These are phyloP conservation scores for Alternaria brassicae DNA, from an alignment of 2,329 filamentous ascomycete genomes.

Conservation along the genomic window DNA sequence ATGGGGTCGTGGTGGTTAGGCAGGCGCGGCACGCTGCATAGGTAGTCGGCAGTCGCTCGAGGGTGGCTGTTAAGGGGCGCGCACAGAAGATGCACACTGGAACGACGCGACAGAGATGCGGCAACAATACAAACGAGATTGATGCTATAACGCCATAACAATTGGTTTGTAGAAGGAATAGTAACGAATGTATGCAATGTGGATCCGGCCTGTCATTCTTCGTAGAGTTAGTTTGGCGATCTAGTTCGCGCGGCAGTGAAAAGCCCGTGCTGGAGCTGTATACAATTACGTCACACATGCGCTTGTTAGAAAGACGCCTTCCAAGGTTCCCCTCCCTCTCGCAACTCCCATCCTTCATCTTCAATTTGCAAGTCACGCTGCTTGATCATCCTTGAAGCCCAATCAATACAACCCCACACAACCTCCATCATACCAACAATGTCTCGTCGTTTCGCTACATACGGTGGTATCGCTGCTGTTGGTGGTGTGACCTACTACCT, in stretches of 20 bases:
- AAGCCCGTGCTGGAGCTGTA: conserved; percentile 27
- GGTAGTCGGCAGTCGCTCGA: neutral
- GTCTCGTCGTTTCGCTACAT: conserved; percentile 37
- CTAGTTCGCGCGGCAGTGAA: conserved; percentile 21
- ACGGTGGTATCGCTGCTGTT: conserved; percentile 54
- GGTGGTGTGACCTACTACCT: conserved; percentile 84
- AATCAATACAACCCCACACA: conserved; percentile 7
- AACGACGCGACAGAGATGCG: conserved; percentile 7
- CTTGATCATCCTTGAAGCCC: conserved; percentile 7
- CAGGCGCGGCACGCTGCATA: conserved; percentile 24
- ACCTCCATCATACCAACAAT: conserved; percentile 29
- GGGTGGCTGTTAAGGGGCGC: conserved; percentile 31
- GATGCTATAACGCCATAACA: conserved; percentile 3
- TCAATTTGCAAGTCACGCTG: conserved; percentile 11
- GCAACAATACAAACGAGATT: neutral
- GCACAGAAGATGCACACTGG: conserved; percentile 7
- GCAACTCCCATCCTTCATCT: conserved; percentile 9
- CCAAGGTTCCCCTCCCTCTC: conserved; percentile 30
- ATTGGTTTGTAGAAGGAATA: conserved; percentile 11
- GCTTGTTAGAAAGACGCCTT: conserved; percentile 31
- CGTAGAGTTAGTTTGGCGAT: conserved; percentile 26
- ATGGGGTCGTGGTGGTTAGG: conserved; percentile 34
- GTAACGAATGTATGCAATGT: conserved; percentile 5
- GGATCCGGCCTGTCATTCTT: conserved; percentile 4
- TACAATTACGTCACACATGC: conserved; percentile 37